Conservation (phyloP, 805 yeast genomes). For the Lipomyces kockii region DNA sequence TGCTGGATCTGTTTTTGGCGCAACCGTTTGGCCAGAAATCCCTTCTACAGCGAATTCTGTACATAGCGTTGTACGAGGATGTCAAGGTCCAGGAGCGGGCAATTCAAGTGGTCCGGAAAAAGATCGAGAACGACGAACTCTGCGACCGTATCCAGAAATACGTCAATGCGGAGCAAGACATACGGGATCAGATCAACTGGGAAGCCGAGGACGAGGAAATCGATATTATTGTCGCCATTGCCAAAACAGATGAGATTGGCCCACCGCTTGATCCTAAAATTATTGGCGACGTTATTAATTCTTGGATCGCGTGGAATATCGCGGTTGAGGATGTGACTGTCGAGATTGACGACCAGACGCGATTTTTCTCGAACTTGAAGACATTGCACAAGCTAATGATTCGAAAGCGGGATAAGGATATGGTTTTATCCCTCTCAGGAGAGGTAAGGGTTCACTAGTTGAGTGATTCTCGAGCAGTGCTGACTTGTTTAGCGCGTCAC, state of each 20-base stretch:
- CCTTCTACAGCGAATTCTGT: conserved; percentile 72
- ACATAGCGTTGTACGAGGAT: conserved; percentile 76
- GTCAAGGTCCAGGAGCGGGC: conserved; percentile 64
- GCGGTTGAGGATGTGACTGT: conserved; percentile 42
- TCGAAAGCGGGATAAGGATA: conserved; percentile 74
- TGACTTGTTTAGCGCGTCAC: conserved; percentile 83
- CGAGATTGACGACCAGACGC: conserved; percentile 28
- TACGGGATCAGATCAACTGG: conserved; percentile 43
- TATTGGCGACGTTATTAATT: conserved; percentile 42
- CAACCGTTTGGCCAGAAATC: conserved; percentile 72
- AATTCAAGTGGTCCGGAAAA: conserved; percentile 44
- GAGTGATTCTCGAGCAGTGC: neutral
- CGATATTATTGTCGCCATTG: conserved; percentile 41
- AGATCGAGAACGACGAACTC: conserved; percentile 43
- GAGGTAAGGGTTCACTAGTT: conserved; percentile 16
- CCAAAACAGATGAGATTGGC: conserved; percentile 35
- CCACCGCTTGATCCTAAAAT: conserved; percentile 34
- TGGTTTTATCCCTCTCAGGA: conserved; percentile 53
- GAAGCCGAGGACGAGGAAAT: conserved; percentile 42
- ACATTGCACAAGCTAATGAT: conserved; percentile 66
- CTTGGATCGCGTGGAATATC: conserved; percentile 45
- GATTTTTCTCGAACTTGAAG: conserved; percentile 47
- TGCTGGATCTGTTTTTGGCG: conserved; percentile 83
- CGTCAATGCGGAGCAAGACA: conserved; percentile 42
- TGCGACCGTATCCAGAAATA: conserved; percentile 44